Evolutionary conservation across 345 rosid species (phyloP).

Genomic region (Brassica nigra): DNA sequence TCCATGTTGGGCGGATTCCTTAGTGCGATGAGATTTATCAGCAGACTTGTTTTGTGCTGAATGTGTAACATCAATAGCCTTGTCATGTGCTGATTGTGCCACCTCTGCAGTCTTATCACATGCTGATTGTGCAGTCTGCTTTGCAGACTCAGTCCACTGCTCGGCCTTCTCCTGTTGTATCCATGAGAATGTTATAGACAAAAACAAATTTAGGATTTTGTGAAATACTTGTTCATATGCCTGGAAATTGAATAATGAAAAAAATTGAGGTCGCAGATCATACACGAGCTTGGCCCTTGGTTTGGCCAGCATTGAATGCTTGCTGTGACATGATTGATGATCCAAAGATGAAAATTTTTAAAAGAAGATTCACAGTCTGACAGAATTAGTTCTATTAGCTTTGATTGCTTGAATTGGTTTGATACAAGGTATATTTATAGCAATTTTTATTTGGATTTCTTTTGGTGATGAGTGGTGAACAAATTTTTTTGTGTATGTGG

Average conservation of each 20-base stretch:
- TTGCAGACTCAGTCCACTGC: constrained; percentile 41
- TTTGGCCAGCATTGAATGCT: constrained; percentile 38
- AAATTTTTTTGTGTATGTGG: constrained; percentile 17
- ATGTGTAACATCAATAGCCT: constrained; percentile 13
- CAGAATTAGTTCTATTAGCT: constrained; percentile 1
- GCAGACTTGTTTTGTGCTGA: constrained; percentile 35
- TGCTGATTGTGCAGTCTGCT: constrained; percentile 38
- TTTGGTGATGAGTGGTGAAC: not conserved
- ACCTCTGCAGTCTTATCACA: constrained; percentile 31
- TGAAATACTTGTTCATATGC: not conserved
- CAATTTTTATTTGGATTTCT: not conserved
- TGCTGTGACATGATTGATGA: constrained; percentile 39
- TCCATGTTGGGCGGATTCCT: constrained; percentile 29
- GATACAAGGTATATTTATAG: constrained; percentile 24
- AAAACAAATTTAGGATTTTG: constrained; percentile 1
- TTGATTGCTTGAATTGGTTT: constrained; percentile 27
- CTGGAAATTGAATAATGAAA: not conserved
- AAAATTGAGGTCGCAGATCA: not conserved
- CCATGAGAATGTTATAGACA: constrained; percentile 6
- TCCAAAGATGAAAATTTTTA: not conserved
- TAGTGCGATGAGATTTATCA: constrained; percentile 21
- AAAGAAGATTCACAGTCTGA: constrained; percentile 3
- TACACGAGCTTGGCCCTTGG: constrained; percentile 35
- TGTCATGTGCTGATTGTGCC: constrained; percentile 36
- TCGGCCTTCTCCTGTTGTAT: constrained; percentile 37